Evolutionary conservation across 495 filamentous ascomycete genomes (phyloP), one percentile per base, ranked within the genome.

Genomic region (Geoglossum glabrum): DNA sequence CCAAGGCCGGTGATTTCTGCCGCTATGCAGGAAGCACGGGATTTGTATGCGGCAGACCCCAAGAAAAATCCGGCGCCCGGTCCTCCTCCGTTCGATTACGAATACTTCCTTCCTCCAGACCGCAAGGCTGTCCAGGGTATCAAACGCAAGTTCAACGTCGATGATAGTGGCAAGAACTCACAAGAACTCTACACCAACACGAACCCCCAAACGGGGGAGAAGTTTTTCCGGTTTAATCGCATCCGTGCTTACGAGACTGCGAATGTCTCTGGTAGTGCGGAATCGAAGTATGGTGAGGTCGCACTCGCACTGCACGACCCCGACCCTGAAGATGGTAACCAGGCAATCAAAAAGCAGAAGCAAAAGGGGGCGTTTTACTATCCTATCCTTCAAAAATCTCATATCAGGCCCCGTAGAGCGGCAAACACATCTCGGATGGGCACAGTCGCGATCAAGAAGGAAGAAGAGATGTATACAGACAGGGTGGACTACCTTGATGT

Each of bases 321-420:
- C 34, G 79, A 83, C 57, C n/a, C 36, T 40, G 58, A 62, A 10
- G 54, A 63, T 43, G 57, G 59, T 26, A 54, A 58, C 19, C 30
- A 38, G 50, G 57, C 59, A 43, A 70, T 71, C 59, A 70, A 71
- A 54, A 73, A 54, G 34, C 59, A 59, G 52, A 43, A 79, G 59
- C 80, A 79, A 64, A 81, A 77, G 62, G 92, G 78, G 21, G 90
- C 86, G 9, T 96, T 86, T 69, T 96, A 89, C 67, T 97, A 96
- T 63, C 88, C 90, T 0, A 79, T 97, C 61, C 70, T 86, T 56
- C 84, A 87, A 69, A 82, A 78, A 64, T 76, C 74, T 28, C 73
- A 74, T 23, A 70, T 85, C 28, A 76, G 80, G 69, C 76, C 79
- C 5, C 74, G 76, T 62, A 69, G 81, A 58, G 70, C 71, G 21